phyloP scores from a whole-genome alignment of 257 asterid genomes.

The Scutellaria baicalensis region DNA sequence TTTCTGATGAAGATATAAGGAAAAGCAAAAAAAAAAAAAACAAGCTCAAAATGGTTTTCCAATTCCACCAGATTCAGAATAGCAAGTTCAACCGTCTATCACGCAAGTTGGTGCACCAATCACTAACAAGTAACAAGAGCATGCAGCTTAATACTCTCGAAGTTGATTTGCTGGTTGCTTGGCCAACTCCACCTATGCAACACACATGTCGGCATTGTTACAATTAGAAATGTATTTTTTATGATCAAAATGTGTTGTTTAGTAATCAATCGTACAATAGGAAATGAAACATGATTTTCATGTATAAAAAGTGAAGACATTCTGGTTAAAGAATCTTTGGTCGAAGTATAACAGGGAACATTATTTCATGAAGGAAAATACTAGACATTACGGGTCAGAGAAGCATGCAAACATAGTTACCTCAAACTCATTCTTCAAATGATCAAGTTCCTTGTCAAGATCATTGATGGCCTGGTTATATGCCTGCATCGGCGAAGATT shows the following conservation, averaged over 20 bases:
- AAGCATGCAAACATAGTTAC: conserved; percentile 21
- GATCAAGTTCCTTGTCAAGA: conserved; percentile 90
- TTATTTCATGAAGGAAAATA: not conserved
- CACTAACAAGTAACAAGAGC: not conserved
- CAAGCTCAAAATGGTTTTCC: not conserved
- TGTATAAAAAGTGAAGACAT: not conserved
- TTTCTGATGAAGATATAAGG: not conserved
- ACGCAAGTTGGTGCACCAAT: not conserved
- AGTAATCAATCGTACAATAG: not conserved
- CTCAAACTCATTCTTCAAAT: conserved; percentile 76
- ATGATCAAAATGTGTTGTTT: not conserved
- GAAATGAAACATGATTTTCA: not conserved
- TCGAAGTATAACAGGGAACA: too few species aligned
- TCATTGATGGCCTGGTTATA: conserved; percentile 96
- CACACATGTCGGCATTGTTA: too few species aligned
- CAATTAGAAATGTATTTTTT: not conserved
- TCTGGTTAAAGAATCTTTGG: not conserved
- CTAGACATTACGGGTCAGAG: not conserved
- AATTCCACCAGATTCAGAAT: not conserved
- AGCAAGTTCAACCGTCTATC: not conserved
- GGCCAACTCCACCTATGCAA: conserved; percentile 35
- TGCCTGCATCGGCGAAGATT: conserved; percentile 98
- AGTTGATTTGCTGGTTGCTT: conserved; percentile 23
- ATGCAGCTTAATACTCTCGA: conserved; percentile 22
- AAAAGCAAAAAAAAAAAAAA: not conserved